phyloP scores from a whole-genome alignment of 2,329 filamentous ascomycete genomes.

The Penicillium freii region DNA sequence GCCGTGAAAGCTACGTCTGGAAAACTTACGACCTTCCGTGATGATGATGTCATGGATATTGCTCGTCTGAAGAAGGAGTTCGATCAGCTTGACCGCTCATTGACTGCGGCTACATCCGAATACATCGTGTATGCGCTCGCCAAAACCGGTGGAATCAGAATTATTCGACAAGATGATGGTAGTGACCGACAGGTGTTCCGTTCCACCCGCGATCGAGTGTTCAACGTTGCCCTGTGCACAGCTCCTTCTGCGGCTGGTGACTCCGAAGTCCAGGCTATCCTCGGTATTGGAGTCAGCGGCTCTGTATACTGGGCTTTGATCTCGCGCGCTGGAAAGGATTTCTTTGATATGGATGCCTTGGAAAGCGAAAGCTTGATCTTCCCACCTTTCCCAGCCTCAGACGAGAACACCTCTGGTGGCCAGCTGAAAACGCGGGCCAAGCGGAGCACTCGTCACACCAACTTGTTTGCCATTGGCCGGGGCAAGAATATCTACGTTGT shows the following conservation, averaged over 20 bases:
- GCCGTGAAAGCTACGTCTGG: constrained; percentile 53
- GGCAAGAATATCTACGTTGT: constrained; percentile 96
- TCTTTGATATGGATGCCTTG: constrained; percentile 73
- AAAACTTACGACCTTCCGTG: constrained; percentile 63
- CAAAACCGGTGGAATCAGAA: constrained; percentile 85
- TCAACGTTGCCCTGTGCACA: constrained; percentile 83
- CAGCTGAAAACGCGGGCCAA: constrained; percentile 94
- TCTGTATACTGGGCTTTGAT: constrained; percentile 95
- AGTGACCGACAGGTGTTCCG: constrained; percentile 89
- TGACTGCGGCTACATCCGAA: constrained; percentile 82
- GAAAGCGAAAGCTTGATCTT: constrained; percentile 86
- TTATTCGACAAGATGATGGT: constrained; percentile 92
- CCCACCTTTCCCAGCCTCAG: constrained; percentile 78
- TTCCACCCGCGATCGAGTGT: constrained; percentile 87
- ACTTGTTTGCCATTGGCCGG: constrained; percentile 91
- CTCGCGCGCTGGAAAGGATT: constrained; percentile 71
- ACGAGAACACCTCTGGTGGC: constrained; percentile 87
- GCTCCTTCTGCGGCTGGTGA: constrained; percentile 55
- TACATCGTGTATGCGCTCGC: constrained; percentile 95
- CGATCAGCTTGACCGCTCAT: constrained; percentile 90
- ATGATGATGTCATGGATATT: constrained; percentile 84
- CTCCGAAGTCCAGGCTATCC: constrained; percentile 72
- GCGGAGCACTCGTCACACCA: constrained; percentile 81
- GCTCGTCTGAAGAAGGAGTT: constrained; percentile 96
- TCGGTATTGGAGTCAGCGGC: constrained; percentile 91